Base-by-base conservation (phyloP, 441 rosid species). In the Gossypium schwendimanii region DNA sequence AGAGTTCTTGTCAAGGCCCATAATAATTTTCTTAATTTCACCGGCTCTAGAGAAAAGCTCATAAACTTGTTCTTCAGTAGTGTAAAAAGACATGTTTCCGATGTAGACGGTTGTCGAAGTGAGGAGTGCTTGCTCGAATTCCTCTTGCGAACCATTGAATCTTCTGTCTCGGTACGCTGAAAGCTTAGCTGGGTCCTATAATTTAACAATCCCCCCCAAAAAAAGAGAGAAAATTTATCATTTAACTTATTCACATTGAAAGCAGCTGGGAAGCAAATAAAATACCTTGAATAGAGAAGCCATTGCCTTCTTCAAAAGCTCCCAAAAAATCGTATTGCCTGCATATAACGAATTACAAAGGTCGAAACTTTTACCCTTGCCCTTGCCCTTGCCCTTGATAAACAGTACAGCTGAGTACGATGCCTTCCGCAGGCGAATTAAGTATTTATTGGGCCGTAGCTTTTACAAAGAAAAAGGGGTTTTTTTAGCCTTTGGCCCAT, bases 11-110 rank as follows among this genome's bases (percentile, higher is more conserved):
- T 95, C 99, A 65, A 95, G 85, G 1, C 98, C 99, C 99, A 95
- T 95, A 73, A 87, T 92, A 1, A 95, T 89, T 87, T 91, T 95
- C 86, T 95, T 95, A 39, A 92, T 81, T 69, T 95, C 98, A 7
- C 99, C 99, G 58, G 97, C 94, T 69, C 99, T 83, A 3, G 96
- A 73, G 82, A 95, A 95, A 21, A 95, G 97, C 88, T 95, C 99
- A 54, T 92, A 92, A 73, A 95, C 89, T 85, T 92, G 99, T 80
- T 95, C 99, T 77, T 95, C 99, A 0, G 99, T 95, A 1, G 98
- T 89, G 75, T 92, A 95, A 45, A 95, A 95, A 7, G 98, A 92
- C 87, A 92, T 91, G 80, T 95, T 95, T 41, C 99, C 98, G 17
- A 95, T 73, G 76, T 95, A 95, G 39, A 89, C 87, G 49, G 98